Evolutionary conservation across 2,329 filamentous ascomycete genomes (phyloP), one percentile per base, ranked within the genome.

Genomic region (Phoma herbarum): DNA sequence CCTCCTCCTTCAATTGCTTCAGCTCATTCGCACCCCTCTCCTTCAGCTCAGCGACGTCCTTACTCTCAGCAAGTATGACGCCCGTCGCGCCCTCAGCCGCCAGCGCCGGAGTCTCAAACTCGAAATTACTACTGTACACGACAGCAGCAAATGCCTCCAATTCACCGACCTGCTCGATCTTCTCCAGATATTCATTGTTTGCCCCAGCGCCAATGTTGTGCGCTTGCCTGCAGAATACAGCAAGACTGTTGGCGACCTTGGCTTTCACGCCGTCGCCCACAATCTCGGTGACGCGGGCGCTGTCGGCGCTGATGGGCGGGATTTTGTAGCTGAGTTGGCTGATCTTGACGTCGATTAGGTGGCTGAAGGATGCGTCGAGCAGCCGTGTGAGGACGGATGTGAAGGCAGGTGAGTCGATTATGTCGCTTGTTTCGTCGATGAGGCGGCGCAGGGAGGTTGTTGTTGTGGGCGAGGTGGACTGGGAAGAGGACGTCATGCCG

Each of bases 321-420:
- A 84, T 78, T 67, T 93, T 92, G 78, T 93, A 98, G 11, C 91
- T 89, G 63, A 91, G 88, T 3, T 85, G 83, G 5, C 91, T 88
- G 52, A 97, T 86, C 77, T 95, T 95, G 69, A 86, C 84, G 71
- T 97, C 91, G 25, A 97, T 85, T 16, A 99, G 85, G 23, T 90
- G 86, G 2, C 90, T 90, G 79, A 97, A 99, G 53, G 89, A 90
- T 44, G 92, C 86, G 75, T 98, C 93, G 59, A 98, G 90, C 55
- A 97, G 85, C 57, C 91, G 87, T 2, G 90, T 92, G 43, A 97
- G 84, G 33, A 99, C 93, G 70, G 93, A 90, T 0, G 89, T 86
- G 78, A 98, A 98, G 33, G 91, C 86, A 0, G 95, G 95, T 1
- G 95, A 97, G 73, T 99, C 95, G 72, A 98, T 89, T 23, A 99